Percentiles rank a stretch among this genome's conserved stretches.
phyloP scores from a whole-genome alignment of 768 basidiomycete genomes.

The Termitomyces titanicus region DNA sequence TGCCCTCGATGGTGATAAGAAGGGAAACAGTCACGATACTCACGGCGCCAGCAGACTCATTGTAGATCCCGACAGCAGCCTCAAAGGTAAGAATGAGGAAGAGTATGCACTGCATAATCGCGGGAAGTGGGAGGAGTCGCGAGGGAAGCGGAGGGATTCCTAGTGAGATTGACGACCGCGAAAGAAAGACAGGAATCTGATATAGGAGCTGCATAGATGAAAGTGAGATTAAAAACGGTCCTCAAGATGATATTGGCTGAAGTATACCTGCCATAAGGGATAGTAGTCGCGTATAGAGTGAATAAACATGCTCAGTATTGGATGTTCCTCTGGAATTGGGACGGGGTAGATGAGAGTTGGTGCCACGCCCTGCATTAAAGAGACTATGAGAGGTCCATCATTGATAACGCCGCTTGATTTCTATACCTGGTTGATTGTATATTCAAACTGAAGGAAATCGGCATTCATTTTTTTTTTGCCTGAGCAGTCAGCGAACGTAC shows the following conservation, averaged over 20 bases:
- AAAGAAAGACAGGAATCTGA: constrained; percentile 62
- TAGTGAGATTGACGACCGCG: constrained; percentile 75
- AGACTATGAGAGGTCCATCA: not conserved
- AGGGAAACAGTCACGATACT: constrained; percentile 59
- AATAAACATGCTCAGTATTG: constrained; percentile 73
- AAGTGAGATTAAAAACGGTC: not conserved
- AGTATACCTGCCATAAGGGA: constrained; percentile 82
- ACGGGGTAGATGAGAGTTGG: constrained; percentile 92
- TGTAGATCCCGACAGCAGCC: constrained; percentile 55
- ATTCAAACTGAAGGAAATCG: constrained; percentile 61
- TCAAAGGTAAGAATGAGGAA: constrained; percentile 53
- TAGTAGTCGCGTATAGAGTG: constrained; percentile 91
- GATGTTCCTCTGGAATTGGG: constrained; percentile 55
- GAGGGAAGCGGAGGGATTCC: constrained; percentile 70
- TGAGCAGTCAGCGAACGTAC: constrained; percentile 26
- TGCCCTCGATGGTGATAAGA: constrained; percentile 82
- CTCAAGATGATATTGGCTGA: constrained; percentile 9
- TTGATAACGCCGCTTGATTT: not conserved
- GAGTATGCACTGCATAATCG: constrained; percentile 58
- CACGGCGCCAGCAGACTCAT: constrained; percentile 32
- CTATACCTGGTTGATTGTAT: constrained; percentile 81
- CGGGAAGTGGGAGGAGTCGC: constrained; percentile 59
- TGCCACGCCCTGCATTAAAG: constrained; percentile 61
- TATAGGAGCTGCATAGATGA: constrained; percentile 58
- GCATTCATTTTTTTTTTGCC: not conserved